Conservation (phyloP, 495 filamentous ascomycete genomes). For the Hypoxylon fragiforme region DNA sequence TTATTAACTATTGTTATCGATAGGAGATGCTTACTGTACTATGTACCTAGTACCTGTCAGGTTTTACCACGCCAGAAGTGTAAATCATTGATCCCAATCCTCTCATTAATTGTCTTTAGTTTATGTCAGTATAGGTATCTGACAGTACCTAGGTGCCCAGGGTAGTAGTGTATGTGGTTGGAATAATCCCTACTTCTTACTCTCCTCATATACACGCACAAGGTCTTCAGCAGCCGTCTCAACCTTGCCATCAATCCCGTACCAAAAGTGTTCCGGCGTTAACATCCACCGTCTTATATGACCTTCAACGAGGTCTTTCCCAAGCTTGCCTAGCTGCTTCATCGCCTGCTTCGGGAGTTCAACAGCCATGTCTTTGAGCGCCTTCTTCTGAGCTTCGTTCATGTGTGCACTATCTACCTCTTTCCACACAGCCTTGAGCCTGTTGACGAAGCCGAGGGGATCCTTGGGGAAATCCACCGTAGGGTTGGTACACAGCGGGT, state of each 20-base stretch:
- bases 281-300: slow-evolving; percentile 31
- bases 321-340: slow-evolving; percentile 16
- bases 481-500: slow-evolving; percentile 21
- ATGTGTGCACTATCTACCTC: slow-evolving; percentile 25
- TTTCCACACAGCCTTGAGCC: slow-evolving; percentile 21
- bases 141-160: too few species aligned
- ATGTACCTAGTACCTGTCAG: too few species aligned
- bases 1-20: too few species aligned
- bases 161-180: too few species aligned
- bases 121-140: too few species aligned
- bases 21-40: too few species aligned
- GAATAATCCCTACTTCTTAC: not conserved
- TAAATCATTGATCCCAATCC: too few species aligned
- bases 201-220: slow-evolving; percentile 12
- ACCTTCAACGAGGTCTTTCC: slow-evolving; percentile 18
- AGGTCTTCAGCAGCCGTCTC: slow-evolving; percentile 21
- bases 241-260: slow-evolving; percentile 27
- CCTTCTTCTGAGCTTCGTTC: slow-evolving; percentile 27
- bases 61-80: too few species aligned
- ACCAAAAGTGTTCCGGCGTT: slow-evolving; percentile 36
- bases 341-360: slow-evolving; percentile 28
- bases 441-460: slow-evolving; percentile 10
- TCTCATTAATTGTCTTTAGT: too few species aligned
- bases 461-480: slow-evolving; percentile 18
- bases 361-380: slow-evolving; percentile 9